Conservation (phyloP, 192 early-diverging fungal genomes). For the Chytriomyces sp. region DNA sequence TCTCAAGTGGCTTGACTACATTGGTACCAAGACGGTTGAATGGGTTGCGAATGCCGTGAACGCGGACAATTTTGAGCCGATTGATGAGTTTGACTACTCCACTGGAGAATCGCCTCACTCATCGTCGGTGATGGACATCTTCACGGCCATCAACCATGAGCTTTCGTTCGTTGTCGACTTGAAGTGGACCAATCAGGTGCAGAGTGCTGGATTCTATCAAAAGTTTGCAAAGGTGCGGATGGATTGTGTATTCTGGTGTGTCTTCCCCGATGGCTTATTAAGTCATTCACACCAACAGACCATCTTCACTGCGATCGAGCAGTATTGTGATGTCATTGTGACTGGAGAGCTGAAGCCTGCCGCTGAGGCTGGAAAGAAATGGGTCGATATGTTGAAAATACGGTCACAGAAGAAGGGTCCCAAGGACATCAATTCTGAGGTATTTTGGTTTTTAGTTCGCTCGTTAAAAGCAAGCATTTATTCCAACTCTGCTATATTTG, state of each 20-base stretch:
- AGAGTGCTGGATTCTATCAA: conserved; percentile 55
- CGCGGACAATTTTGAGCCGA: conserved; percentile 52
- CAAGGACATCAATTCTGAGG: conserved; percentile 48
- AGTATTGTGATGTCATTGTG: conserved; percentile 57
- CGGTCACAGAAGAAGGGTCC: conserved; percentile 35
- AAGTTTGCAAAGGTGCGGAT: conserved; percentile 40
- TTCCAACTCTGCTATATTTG: neutral
- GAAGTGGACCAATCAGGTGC: conserved; percentile 49
- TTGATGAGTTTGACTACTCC: conserved; percentile 21
- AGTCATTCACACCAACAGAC: neutral
- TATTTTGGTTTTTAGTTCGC: conserved; percentile 18
- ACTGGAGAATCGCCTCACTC: conserved; percentile 30
- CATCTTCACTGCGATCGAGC: conserved; percentile 53
- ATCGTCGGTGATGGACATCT: conserved; percentile 52
- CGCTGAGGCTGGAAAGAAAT: neutral
- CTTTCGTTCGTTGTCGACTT: conserved; percentile 53
- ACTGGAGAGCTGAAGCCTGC: conserved; percentile 44
- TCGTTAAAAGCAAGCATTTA: neutral
- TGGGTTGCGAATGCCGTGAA: conserved; percentile 60
- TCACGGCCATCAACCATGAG: conserved; percentile 51
- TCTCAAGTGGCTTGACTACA: conserved; percentile 46
- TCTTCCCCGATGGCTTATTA: neutral
- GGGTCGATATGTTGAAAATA: neutral
- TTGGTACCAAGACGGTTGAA: conserved; percentile 41
- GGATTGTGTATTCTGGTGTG: neutral